phyloP scores from a whole-genome alignment of 768 basidiomycete species.

The Lentinula sp. region DNA sequence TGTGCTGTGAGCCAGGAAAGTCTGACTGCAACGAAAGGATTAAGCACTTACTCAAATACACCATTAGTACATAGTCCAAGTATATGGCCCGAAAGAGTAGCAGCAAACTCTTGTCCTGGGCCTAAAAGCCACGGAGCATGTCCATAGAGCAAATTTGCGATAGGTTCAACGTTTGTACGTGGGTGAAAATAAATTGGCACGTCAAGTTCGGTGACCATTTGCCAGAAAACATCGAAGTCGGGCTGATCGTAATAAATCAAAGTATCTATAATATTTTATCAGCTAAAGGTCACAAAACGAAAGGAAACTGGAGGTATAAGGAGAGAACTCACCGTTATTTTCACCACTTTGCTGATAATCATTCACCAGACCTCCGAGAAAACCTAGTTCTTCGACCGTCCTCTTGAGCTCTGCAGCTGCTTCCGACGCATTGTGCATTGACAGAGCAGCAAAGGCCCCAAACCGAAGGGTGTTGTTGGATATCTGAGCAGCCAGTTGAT shows the following conservation, averaged over 20 bases:
- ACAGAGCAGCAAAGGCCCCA: constrained; percentile 33
- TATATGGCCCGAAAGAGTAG: constrained; percentile 32
- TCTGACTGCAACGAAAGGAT: neutral
- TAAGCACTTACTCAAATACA: constrained; percentile 23
- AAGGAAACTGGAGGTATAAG: neutral
- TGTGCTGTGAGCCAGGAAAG: no score
- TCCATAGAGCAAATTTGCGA: neutral
- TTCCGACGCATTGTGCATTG: constrained; percentile 38
- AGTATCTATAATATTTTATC: neutral
- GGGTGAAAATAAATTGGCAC: constrained; percentile 6
- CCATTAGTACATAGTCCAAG: constrained; percentile 32
- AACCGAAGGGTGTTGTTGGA: constrained; percentile 16
- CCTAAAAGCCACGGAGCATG: constrained; percentile 28
- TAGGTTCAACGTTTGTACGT: neutral
- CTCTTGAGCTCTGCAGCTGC: constrained; percentile 35
- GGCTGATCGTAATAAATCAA: constrained; percentile 7
- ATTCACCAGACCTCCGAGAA: constrained; percentile 34
- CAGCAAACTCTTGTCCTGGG: constrained; percentile 30
- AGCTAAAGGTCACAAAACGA: neutral
- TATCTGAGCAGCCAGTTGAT: constrained; percentile 15
- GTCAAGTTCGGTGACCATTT: constrained; percentile 3
- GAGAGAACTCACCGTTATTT: neutral
- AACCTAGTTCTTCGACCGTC: constrained; percentile 31
- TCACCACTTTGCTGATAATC: constrained; percentile 37
- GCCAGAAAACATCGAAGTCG: constrained; percentile 5